phyloP scores from a whole-genome alignment of 257 asterid species.

The Solanum appendiculatum region DNA sequence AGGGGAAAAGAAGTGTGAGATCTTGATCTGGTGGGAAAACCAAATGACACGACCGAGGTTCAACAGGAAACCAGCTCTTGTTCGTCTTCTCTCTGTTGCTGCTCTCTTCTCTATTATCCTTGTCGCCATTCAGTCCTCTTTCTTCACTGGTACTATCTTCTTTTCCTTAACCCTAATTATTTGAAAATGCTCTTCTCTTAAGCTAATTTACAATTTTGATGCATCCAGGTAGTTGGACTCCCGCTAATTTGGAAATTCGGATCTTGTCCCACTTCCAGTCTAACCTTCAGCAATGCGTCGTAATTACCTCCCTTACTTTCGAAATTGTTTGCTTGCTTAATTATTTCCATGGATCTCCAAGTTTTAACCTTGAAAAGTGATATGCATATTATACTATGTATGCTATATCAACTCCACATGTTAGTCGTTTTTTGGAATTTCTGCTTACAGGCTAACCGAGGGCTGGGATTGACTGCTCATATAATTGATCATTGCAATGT shows the following conservation, averaged over 20 bases:
- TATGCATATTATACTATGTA: background rate
- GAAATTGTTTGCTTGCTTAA: background rate
- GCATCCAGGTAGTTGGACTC: conserved; percentile 29
- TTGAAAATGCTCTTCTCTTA: background rate
- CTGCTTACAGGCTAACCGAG: conserved; percentile 77
- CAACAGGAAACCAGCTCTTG: conserved; percentile 37
- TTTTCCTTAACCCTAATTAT: background rate
- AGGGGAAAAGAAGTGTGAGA: background rate
- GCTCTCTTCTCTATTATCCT: conserved; percentile 56
- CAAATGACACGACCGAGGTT: conserved; percentile 9
- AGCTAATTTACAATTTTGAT: background rate
- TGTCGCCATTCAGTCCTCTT: conserved; percentile 52
- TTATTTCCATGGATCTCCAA: background rate
- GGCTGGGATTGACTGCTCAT: conserved; percentile 86
- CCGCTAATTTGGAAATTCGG: conserved; percentile 20
- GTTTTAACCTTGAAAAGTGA: background rate
- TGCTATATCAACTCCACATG: background rate
- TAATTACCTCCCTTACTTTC: background rate
- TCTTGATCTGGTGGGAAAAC: background rate
- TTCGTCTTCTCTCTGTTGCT: conserved; percentile 58
- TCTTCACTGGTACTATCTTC: conserved; percentile 28
- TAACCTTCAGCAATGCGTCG: conserved; percentile 84
- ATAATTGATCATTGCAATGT: conserved; percentile 85
- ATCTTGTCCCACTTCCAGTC: conserved; percentile 68
- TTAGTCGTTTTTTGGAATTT: background rate